Base-by-base conservation (phyloP, 768 basidiomycete species). In the Hygrophorus pudorinus region DNA sequence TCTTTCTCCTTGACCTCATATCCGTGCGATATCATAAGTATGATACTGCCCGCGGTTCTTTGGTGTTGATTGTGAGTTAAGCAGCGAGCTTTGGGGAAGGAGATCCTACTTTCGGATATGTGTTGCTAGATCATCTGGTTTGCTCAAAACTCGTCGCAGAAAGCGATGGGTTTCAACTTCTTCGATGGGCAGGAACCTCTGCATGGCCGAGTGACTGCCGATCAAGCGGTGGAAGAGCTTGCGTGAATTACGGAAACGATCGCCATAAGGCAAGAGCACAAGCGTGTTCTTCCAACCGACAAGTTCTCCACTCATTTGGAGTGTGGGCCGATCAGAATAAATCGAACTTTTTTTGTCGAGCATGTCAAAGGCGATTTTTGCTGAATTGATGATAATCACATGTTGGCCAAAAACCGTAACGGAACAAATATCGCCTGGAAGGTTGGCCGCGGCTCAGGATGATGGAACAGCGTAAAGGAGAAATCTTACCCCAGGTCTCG, bases 271-370 rank as follows among this genome's bases (percentile, higher is more conserved):
- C n/a, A 76, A 56, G 36, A 77, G 65, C 16, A 70, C 73, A 20
- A 76, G 65, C 0, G 72, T 70, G 43, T 75, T 71, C 47, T 74
- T 76, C 75, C 75, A 77, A 32, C 75, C 75, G 24, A 73, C 66
- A 16, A 77, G 64, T 51, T 76, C 72, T 24, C 73, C 75, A 28
- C 66, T 74, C 74, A 75, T 72, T 45, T 69, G 66, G 11, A 71
- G 56, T 38, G 59, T 60, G 38, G 81, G 80, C n/a, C 81, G 74
- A 51, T 82, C 81, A 14, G 80, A 81, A 56, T 81, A 82, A 34
- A 75, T 68, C 20, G 74, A 65, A 48, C 76, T 78, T 52, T 79
- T 79, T 61, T 79, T 79, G 57, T 83, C 78, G 39, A 82, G 65
- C 62, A 83, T 67, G 42, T 80, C 76, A 46, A 63, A 57, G 13